Percentiles rank a stretch among this genome's conserved stretches.
phyloP scores from a whole-genome alignment of 176 grass and related monocot species.

The Saccharum spontaneum region DNA sequence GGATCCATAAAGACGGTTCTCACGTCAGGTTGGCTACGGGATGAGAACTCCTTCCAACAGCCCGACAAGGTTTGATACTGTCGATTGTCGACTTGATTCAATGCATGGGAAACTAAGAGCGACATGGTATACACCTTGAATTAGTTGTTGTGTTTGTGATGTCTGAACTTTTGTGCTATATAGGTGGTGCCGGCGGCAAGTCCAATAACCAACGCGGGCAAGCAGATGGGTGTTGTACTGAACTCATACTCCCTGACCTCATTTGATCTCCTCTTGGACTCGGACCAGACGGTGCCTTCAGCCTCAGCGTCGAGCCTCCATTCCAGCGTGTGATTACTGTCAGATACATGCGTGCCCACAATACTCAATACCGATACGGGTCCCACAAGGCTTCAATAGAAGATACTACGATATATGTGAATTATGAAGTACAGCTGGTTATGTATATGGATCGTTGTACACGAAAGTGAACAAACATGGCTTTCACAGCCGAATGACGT shows the following conservation, averaged over 20 bases:
- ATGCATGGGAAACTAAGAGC: neutral
- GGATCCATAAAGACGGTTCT: slow-evolving; percentile 76
- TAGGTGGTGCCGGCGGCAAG: slow-evolving; percentile 64
- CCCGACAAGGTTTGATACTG: slow-evolving; percentile 72
- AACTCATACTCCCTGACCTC: slow-evolving; percentile 72
- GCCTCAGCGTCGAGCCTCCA: slow-evolving; percentile 5
- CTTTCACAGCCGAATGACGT: neutral
- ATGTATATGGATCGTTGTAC: neutral
- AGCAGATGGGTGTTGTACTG: slow-evolving; percentile 55
- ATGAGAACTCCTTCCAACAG: slow-evolving; percentile 92
- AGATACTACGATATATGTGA: neutral
- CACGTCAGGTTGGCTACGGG: slow-evolving; percentile 55
- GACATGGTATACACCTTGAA: neutral
- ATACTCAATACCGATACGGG: neutral
- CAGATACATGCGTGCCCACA: neutral
- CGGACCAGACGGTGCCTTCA: neutral
- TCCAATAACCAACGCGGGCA: slow-evolving; percentile 57
- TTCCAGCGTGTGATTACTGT: slow-evolving; percentile 21
- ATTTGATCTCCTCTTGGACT: slow-evolving; percentile 64
- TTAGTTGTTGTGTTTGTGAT: neutral
- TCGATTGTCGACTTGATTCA: neutral
- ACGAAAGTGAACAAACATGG: neutral
- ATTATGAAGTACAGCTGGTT: neutral
- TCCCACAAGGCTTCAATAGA: slow-evolving; percentile 1
- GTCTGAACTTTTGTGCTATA: slow-evolving; percentile 37